A percentile compares a stretch with the other conserved stretches of the same genome.
Evolutionary conservation across 75 land plant genomes (phyloP).

Genomic region (Adiantum capillusveneris): DNA sequence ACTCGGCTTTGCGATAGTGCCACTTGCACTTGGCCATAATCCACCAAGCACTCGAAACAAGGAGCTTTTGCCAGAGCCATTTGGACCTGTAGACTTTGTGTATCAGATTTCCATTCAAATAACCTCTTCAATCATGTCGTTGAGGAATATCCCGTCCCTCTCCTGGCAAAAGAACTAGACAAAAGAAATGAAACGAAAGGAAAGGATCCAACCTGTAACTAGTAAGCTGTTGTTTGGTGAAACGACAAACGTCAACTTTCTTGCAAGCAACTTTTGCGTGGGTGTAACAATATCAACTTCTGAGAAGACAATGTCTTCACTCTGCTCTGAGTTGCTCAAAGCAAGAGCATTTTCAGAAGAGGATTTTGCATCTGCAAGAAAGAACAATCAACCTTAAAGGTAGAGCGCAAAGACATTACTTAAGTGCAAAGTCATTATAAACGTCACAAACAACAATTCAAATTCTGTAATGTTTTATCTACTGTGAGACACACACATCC

Average conservation of each 20-base stretch:
- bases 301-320: slow-evolving; percentile 52
- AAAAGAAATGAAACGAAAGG: background rate
- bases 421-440: too few species aligned
- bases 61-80: slow-evolving; percentile 98
- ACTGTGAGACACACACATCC: too few species aligned
- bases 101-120: background rate
- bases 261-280: slow-evolving; percentile 76
- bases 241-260: slow-evolving; percentile 59
- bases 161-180: background rate
- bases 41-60: slow-evolving; percentile 90
- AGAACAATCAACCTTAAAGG: background rate
- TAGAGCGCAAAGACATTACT: too few species aligned
- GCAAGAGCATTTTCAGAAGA: background rate
- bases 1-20: slow-evolving; percentile 52
- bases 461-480: too few species aligned
- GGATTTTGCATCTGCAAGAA: slow-evolving; percentile 4
- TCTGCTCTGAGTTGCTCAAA: background rate
- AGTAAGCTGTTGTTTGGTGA: slow-evolving; percentile 67
- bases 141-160: background rate
- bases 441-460: too few species aligned
- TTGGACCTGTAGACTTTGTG: slow-evolving; percentile 57
- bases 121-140: slow-evolving; percentile 5
- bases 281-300: slow-evolving; percentile 90
- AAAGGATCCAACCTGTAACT: slow-evolving; percentile 98
- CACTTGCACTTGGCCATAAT: slow-evolving; percentile 87